A percentile compares a stretch with the other conserved stretches of the same genome.
Evolutionary conservation across 2,329 filamentous ascomycete species (phyloP).

Genomic region (Verticillium nubilum): DNA sequence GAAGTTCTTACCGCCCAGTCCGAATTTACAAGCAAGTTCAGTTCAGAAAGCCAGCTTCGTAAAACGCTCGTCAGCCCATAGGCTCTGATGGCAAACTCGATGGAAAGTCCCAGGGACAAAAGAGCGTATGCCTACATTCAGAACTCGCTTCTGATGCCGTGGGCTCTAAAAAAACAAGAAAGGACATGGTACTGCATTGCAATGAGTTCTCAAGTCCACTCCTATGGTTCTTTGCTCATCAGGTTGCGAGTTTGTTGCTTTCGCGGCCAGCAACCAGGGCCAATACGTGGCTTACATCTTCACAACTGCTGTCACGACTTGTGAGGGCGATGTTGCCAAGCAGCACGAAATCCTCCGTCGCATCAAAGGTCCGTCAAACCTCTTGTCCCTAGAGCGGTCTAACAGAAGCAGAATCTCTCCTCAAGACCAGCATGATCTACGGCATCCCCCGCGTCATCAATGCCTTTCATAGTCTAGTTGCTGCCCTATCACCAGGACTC

Average conservation of each 20-base stretch:
- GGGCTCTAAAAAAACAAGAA: not conserved
- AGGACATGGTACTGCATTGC: not conserved
- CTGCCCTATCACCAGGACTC: conserved; percentile 11
- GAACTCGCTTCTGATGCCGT: not conserved
- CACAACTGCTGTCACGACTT: conserved; percentile 6
- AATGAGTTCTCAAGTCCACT: not conserved
- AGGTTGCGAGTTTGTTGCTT: conserved; percentile 24
- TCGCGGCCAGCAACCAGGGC: conserved; percentile 7
- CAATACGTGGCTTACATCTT: conserved; percentile 1
- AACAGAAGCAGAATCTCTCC: conserved; percentile 9
- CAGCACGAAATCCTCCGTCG: not conserved
- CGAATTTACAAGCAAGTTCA: no score
- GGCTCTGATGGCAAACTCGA: not conserved
- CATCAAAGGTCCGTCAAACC: conserved; percentile 5
- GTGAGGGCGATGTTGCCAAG: not conserved
- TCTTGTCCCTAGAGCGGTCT: not conserved
- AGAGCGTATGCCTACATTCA: not conserved
- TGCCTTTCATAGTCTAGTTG: conserved; percentile 16
- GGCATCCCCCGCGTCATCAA: conserved; percentile 20
- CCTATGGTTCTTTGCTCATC: conserved; percentile 25
- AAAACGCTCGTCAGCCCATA: no score
- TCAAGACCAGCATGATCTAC: conserved; percentile 20
- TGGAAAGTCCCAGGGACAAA: not conserved
- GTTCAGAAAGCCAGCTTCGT: no score
- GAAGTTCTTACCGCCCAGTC: no score